Evolutionary conservation across 352 stramenopile species (phyloP).

Genomic region (Globisporangium nagaii): DNA sequence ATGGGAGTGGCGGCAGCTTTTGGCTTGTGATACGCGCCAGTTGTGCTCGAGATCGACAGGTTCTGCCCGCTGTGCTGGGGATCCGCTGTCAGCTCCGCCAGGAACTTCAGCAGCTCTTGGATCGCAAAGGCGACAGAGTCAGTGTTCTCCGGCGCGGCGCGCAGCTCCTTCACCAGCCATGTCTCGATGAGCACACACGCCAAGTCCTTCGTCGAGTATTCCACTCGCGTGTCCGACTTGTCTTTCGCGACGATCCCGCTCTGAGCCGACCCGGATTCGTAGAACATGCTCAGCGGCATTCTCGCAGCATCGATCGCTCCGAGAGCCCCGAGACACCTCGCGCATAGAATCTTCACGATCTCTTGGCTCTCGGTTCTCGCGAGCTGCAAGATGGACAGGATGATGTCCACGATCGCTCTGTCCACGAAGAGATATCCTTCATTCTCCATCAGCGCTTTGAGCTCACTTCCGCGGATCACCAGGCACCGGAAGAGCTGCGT

Average conservation of each 20-base stretch:
- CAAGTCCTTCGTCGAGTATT: slow-evolving; percentile 77
- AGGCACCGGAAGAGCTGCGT: slow-evolving; percentile 62
- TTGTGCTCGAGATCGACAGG: background rate
- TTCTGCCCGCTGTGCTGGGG: slow-evolving; percentile 69
- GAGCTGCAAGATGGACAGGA: slow-evolving; percentile 67
- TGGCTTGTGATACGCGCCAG: slow-evolving; percentile 7
- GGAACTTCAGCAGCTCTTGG: slow-evolving; percentile 80
- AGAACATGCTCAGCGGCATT: slow-evolving; percentile 65
- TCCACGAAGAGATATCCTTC: slow-evolving; percentile 69
- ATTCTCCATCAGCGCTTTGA: slow-evolving; percentile 64
- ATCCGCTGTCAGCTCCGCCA: slow-evolving; percentile 66
- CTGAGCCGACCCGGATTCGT: slow-evolving; percentile 26
- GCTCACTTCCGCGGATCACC: slow-evolving; percentile 49
- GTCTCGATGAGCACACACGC: slow-evolving; percentile 78
- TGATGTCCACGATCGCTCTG: slow-evolving; percentile 39
- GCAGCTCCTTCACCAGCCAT: slow-evolving; percentile 78
- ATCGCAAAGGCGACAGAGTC: slow-evolving; percentile 81
- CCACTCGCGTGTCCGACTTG: slow-evolving; percentile 33
- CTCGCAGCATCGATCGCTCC: slow-evolving; percentile 76
- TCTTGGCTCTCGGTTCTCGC: slow-evolving; percentile 58
- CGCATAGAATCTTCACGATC: slow-evolving; percentile 62
- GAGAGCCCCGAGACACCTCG: slow-evolving; percentile 67
- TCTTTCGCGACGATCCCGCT: slow-evolving; percentile 28
- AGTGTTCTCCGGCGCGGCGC: slow-evolving; percentile 78
- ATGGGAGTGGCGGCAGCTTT: slow-evolving; percentile 7